Base-by-base conservation (phyloP, 345 rosid genomes). In the Combretum micranthum region DNA sequence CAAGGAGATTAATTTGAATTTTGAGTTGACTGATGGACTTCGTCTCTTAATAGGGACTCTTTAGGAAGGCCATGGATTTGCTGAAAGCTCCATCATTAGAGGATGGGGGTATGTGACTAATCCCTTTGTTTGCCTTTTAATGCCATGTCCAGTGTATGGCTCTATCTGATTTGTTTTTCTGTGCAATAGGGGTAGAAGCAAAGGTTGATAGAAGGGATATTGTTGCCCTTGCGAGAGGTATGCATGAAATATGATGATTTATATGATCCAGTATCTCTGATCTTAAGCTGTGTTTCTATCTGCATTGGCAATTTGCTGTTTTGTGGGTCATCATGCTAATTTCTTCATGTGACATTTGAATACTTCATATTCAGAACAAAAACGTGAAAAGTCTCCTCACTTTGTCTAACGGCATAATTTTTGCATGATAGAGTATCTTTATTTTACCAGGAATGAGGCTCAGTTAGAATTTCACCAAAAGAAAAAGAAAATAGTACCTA, bases 201-300 rank as follows among this genome's bases (percentile, higher is more conserved):
- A 63, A 74, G 57, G 50, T 66, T 47, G 55, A 53, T 54, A 59
- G 70, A 70, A 78, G 75, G 32, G 96, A 83, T 44, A 63, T 85
- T 11, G 59, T 74, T 39, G 87, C 96, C 56, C 83, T 88, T 69
- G 91, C 91, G 60, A 83, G 95, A 86, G 95, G 95, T 92, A 73
- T 59, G 55, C 42, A 52, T 59, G 19, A 54, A 23, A 32, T 32
- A 9, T 32, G 10, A 32, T 32, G 10, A 11, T 4, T 32, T 32
- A 5, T 32, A 7, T 7, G 9, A 32, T 32, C 7, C 39, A 32
- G 9, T 32, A 7, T 7, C 39, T 32, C 39, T 32, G 10, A 7
- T 32, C 5, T 32, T 1, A 32, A 32, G 39, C 7, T 7, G 10
- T 32, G 10, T 32, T 32, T 32, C 39, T 32, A 32, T 32, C 9